These are phyloP conservation scores for Agapanthus africanus DNA, from an alignment of 106 monocot species.

Conservation along the genomic window DNA sequence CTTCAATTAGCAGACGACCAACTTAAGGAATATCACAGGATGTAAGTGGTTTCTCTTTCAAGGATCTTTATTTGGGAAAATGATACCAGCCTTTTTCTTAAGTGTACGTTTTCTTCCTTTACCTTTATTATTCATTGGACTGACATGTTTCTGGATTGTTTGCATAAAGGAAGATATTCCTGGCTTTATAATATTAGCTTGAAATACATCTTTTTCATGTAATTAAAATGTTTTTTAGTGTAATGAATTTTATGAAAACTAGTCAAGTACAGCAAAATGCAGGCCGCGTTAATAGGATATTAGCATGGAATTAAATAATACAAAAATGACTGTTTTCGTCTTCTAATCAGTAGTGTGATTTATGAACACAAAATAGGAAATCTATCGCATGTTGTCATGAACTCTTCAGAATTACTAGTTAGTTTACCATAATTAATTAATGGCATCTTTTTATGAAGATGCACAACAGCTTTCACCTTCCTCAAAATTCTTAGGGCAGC, in stretches of 20 bases:
- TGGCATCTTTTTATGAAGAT: background rate
- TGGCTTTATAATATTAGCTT: background rate
- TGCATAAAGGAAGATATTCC: background rate
- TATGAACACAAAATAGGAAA: background rate
- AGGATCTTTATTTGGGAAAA: background rate
- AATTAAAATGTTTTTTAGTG: background rate
- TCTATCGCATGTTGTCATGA: background rate
- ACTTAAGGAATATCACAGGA: slow-evolving; percentile 74
- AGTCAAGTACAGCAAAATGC: background rate
- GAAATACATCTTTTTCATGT: background rate
- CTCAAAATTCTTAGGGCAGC: background rate
- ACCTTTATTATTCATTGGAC: background rate
- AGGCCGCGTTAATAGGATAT: background rate
- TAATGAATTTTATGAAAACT: background rate
- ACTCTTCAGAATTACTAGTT: background rate
- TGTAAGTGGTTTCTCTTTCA: slow-evolving; percentile 45
- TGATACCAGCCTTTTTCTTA: background rate
- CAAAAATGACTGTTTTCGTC: background rate
- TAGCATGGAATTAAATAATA: background rate
- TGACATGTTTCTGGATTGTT: background rate
- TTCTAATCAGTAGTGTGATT: background rate
- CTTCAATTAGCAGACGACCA: slow-evolving; percentile 85
- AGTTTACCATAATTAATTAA: too few species aligned
- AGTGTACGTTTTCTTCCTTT: background rate
- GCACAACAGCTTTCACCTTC: background rate